Percentiles rank a stretch among this genome's conserved stretches.
Evolutionary conservation across 2,329 filamentous ascomycete genomes (phyloP).

Genomic region (Ophiostoma perfectum): DNA sequence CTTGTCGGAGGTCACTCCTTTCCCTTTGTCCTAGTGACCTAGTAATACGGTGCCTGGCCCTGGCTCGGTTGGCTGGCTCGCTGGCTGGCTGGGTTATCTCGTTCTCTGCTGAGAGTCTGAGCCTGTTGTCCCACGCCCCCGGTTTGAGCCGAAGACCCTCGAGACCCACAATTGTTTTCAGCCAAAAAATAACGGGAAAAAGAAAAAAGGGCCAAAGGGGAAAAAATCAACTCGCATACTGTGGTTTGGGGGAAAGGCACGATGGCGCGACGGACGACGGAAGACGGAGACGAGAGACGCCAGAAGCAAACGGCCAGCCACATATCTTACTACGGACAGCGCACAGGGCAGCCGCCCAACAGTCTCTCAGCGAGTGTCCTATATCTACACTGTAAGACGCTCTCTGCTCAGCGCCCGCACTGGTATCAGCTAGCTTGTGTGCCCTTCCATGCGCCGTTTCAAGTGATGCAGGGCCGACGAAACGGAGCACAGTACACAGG

Average conservation of each 20-base stretch:
- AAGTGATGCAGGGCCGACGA: not conserved
- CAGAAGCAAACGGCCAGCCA: not conserved
- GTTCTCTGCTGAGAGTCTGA: too few relatives aligned
- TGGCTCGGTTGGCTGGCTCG: not conserved
- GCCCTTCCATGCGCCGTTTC: too few relatives aligned
- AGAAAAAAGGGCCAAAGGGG: not conserved
- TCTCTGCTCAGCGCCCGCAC: too few relatives aligned
- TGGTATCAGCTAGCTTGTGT: too few relatives aligned
- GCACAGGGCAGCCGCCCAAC: not conserved
- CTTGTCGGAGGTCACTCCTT: not conserved
- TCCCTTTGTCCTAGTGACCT: not conserved
- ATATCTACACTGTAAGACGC: too few relatives aligned
- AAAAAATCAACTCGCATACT: slow-evolving; percentile 3
- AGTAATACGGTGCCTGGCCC: slow-evolving; percentile 1
- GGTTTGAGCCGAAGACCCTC: slow-evolving; percentile 25
- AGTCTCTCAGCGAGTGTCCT: too few relatives aligned
- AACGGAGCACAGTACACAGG: not conserved
- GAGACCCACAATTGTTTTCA: slow-evolving; percentile 14
- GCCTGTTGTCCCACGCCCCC: slow-evolving; percentile 8
- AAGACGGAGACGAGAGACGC: not conserved
- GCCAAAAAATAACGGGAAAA: slow-evolving; percentile 14
- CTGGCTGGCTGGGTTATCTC: too few relatives aligned
- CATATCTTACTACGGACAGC: not conserved
- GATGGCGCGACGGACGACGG: too few relatives aligned
- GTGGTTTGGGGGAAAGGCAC: not conserved